A percentile compares a stretch with the other conserved stretches of the same genome.
phyloP scores from a whole-genome alignment of 164 flowering plant genomes.

The Macadamia integrifolia region DNA sequence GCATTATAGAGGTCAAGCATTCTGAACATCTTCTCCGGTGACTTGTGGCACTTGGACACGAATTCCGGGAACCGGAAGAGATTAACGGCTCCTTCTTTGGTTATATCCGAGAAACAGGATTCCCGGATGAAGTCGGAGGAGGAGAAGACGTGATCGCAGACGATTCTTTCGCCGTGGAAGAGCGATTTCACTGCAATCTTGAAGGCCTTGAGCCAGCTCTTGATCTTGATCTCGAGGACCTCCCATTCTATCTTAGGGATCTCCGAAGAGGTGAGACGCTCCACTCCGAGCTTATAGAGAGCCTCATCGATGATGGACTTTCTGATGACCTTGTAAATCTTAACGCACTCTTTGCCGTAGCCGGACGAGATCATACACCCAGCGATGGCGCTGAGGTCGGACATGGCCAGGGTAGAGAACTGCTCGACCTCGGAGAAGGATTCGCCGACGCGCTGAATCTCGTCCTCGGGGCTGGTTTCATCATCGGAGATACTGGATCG shows the following conservation, averaged over 20 bases:
- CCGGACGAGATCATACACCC: conserved; percentile 74
- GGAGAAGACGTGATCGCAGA: conserved; percentile 64
- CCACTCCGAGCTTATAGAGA: conserved; percentile 50
- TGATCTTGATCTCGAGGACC: conserved; percentile 42
- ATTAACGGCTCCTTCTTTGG: conserved; percentile 30
- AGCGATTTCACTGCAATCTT: conserved; percentile 43
- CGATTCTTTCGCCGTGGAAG: conserved; percentile 55
- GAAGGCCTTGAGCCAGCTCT: conserved; percentile 50
- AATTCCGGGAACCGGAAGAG: conserved; percentile 47
- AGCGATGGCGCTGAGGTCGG: conserved; percentile 55
- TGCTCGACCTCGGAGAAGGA: conserved; percentile 27
- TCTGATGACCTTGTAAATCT: conserved; percentile 45
- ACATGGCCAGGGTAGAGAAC: conserved; percentile 34
- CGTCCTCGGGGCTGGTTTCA: conserved; percentile 28
- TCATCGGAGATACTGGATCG: conserved; percentile 35
- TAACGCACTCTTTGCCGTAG: conserved; percentile 20
- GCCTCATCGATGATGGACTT: conserved; percentile 65
- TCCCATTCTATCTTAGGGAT: conserved; percentile 62
- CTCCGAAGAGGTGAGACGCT: conserved; percentile 22
- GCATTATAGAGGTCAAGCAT: conserved; percentile 49
- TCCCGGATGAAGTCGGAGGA: conserved; percentile 39
- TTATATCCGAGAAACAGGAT: conserved; percentile 47
- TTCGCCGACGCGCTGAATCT: conserved; percentile 13
- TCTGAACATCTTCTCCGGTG: conserved; percentile 61
- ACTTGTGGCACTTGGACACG: conserved; percentile 42